Evolutionary conservation across 495 filamentous ascomycete species (phyloP).

Genomic region (Hypoxylon cercidicola): DNA sequence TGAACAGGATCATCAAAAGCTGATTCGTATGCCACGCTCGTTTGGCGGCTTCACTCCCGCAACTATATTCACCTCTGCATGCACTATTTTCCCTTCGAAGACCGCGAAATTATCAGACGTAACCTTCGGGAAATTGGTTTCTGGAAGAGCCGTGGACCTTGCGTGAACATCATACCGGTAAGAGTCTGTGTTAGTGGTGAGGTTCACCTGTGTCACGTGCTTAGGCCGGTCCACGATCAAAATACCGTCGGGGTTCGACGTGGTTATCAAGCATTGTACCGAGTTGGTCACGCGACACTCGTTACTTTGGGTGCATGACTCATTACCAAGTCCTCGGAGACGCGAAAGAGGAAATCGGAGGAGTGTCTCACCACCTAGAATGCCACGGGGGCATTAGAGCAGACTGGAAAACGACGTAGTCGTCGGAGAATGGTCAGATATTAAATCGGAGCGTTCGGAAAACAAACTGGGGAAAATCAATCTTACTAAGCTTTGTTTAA

Average conservation of each 20-base stretch:
- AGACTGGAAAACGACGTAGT: constrained; percentile 6
- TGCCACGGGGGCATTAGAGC: neutral
- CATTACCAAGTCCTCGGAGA: constrained; percentile 4
- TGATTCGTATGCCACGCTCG: neutral
- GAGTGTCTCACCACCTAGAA: neutral
- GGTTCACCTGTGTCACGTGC: neutral
- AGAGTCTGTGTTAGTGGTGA: neutral
- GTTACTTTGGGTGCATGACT: neutral
- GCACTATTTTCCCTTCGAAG: constrained; percentile 2
- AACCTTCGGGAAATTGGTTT: constrained; percentile 1
- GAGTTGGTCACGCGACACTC: neutral
- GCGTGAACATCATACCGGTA: constrained; percentile 5
- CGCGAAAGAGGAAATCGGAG: neutral
- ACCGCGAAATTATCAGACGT: neutral
- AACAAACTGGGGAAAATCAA: too few species aligned
- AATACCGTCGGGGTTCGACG: neutral
- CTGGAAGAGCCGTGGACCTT: constrained; percentile 1
- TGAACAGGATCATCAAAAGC: neutral
- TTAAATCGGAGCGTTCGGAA: too few species aligned
- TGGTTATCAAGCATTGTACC: neutral
- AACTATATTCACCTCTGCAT: constrained; percentile 2
- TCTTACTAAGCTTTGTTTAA: too few species aligned
- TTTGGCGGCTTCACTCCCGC: constrained; percentile 4
- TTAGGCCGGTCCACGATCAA: neutral
- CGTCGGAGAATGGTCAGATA: too few species aligned